Base-by-base conservation (phyloP, 768 basidiomycete genomes). In the Gloeostereum incarnatum region DNA sequence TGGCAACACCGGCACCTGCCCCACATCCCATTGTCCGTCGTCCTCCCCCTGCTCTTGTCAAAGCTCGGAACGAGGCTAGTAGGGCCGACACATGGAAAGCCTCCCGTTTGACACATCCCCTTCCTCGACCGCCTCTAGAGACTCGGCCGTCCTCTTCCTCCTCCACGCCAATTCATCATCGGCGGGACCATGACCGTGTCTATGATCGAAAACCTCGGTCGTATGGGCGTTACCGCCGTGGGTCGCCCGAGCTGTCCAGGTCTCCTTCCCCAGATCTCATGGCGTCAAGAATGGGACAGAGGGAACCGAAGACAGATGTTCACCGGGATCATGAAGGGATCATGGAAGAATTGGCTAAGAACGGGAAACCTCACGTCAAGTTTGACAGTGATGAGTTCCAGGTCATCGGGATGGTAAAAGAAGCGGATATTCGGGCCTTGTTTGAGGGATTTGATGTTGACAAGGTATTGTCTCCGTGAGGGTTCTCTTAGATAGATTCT, bases 381-480 rank as follows among this genome's bases (percentile, higher is more conserved):
- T 58, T 90, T 11, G 71, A 73, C 36, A 63, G 68, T 9, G 63
- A 66, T 32, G 66, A 61, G 2, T 59, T 54, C 5, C 63, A 63
- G 50, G 53, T 66, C 25, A 60, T 71, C 35, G 68, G 64, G 35
- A 63, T 63, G 11, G 71, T 82, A 35, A 60, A 61, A 40, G 82
- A 86, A 51, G 78, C 76, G 24, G 78, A 83, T 43, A 75, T 92
- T n/a, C 53, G 59, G 44, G 61, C 56, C 40, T 84, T 84, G 49
- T 81, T 90, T 52, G 66, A 69, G 25, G 73, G 68, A 35, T 89
- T 89, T 58, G 66, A 75, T 44, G 71, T 84, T 14, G 76, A 88
- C 34, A 69, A 75, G 69, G 85, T 86, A 59, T 51, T 79, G 62
- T 19, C 17, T 34, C 44, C 40, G 20, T 19, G 23, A 2, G 10